These are phyloP conservation scores for Solanum virginianum DNA, from an alignment of 257 asterid genomes.

Conservation along the genomic window DNA sequence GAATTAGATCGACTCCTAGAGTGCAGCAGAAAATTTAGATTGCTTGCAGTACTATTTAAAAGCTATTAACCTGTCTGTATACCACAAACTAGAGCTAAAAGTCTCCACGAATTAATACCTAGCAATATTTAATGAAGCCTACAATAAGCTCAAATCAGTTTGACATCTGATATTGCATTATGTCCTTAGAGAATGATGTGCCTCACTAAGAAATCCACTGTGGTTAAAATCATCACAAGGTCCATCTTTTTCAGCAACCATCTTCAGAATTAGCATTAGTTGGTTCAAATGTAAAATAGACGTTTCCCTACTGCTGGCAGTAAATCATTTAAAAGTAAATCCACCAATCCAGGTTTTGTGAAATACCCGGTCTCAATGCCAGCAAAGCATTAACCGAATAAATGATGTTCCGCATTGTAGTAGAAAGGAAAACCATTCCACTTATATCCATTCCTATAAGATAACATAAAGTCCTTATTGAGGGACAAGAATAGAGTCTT, in stretches of 20 bases:
- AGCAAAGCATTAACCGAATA: background rate
- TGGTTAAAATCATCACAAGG: background rate
- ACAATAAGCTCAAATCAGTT: background rate
- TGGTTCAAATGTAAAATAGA: background rate
- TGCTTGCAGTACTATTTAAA: background rate
- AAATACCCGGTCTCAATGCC: background rate
- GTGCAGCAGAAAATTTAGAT: background rate
- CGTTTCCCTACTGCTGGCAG: background rate
- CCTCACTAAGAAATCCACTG: background rate
- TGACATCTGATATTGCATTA: background rate
- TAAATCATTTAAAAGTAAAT: background rate
- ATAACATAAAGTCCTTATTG: background rate
- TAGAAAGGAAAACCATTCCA: background rate
- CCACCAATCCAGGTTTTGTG: background rate
- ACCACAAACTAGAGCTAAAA: background rate
- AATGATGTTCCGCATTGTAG: background rate
- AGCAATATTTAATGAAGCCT: background rate
- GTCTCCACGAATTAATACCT: background rate
- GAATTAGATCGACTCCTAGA: background rate
- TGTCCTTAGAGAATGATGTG: background rate
- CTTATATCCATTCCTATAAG: background rate
- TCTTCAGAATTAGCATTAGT: background rate
- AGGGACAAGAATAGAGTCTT: constrained; percentile 15
- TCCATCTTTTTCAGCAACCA: background rate
- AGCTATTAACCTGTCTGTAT: background rate